Percentiles rank a stretch among this genome's conserved stretches.
Evolutionary conservation across 192 early-diverging fungal species (phyloP).

Genomic region (Diversispora eburnea): DNA sequence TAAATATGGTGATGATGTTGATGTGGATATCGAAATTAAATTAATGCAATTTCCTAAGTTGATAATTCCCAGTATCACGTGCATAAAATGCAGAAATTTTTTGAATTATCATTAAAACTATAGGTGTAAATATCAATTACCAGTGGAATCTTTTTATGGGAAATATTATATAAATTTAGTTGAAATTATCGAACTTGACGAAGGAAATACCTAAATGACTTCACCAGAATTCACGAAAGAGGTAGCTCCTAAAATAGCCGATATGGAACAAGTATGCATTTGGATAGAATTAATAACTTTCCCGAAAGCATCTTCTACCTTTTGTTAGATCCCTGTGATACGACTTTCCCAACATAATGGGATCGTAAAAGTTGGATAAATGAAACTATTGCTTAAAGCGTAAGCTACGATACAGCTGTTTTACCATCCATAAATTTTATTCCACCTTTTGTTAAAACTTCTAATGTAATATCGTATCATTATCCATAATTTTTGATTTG

Average conservation of each 20-base stretch:
- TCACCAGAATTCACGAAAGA: conserved; percentile 18
- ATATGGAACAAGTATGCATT: conserved; percentile 75
- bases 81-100: conserved; percentile 62
- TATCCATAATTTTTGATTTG: conserved; percentile 11
- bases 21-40: conserved; percentile 61
- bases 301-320: conserved; percentile 66
- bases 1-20: conserved; percentile 69
- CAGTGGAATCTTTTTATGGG: conserved; percentile 52
- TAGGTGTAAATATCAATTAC: conserved; percentile 83
- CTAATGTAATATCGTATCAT: neutral
- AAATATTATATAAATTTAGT: conserved; percentile 80
- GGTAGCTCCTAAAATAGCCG: conserved; percentile 75
- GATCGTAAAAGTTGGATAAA: conserved; percentile 70
- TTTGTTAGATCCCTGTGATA: conserved; percentile 64
- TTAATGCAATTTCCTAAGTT: conserved; percentile 83
- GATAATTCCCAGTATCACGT: conserved; percentile 72
- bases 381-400: conserved; percentile 75
- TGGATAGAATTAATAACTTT: conserved; percentile 63
- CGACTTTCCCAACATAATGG: conserved; percentile 60
- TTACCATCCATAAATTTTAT: conserved; percentile 51
- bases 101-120: conserved; percentile 56
- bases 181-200: conserved; percentile 67
- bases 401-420: conserved; percentile 71
- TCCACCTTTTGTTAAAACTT: conserved; percentile 1
- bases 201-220: conserved; percentile 54